Conservation (phyloP, 1,284 basidiomycete species). For the Golubevia pallescens region DNA sequence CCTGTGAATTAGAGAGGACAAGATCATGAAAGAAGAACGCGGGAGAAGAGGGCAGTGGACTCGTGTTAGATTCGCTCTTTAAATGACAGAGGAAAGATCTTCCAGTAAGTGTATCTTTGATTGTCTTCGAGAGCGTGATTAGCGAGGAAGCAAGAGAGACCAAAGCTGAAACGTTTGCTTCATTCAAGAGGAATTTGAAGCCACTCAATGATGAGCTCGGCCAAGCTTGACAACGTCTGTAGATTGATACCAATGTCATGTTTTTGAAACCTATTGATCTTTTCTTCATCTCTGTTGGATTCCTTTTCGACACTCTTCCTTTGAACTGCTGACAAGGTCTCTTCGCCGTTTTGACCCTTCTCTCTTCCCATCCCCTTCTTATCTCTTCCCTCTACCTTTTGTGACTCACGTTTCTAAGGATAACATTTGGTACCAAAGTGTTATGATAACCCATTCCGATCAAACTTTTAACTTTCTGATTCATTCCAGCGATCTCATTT, state of each 20-base stretch:
- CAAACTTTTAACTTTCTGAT: constrained; percentile 45
- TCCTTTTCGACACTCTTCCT: neutral
- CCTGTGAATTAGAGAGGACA: constrained; percentile 66
- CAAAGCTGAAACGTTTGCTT: no score
- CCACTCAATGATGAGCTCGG: no score
- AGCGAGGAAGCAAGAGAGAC: no score
- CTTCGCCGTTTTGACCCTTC: neutral
- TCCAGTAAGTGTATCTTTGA: no score
- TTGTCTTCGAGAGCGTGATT: no score
- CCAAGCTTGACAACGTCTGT: no score
- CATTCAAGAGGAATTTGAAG: no score
- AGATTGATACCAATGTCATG: no score
- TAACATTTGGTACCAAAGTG: constrained; percentile 55
- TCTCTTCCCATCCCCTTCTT: neutral
- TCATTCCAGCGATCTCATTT: constrained; percentile 43
- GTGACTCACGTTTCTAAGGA: constrained; percentile 46
- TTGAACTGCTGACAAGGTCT: neutral
- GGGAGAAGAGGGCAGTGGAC: neutral
- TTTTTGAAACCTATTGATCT: no score
- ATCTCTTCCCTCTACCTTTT: constrained; percentile 1
- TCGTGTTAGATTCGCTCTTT: no score
- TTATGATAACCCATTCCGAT: constrained; percentile 62
- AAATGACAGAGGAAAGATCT: no score
- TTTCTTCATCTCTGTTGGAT: neutral
- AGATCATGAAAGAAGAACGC: neutral